phyloP scores from a whole-genome alignment of 1,284 basidiomycete genomes.

The Psilocybe mexicana region DNA sequence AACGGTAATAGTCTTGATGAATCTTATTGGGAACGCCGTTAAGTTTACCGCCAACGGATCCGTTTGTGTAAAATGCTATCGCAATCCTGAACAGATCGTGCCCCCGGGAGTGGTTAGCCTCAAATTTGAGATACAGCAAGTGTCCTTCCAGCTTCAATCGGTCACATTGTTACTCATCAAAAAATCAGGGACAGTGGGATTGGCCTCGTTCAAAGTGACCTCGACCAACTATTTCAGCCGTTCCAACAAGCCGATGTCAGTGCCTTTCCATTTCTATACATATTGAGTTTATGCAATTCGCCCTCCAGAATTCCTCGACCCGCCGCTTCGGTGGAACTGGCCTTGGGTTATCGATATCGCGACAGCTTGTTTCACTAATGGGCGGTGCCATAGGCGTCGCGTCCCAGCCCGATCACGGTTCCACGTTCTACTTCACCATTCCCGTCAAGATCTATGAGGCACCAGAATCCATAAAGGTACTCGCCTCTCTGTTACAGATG shows the following conservation, averaged over 20 bases:
- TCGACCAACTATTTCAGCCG: slow-evolving; percentile 65
- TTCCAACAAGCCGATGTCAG: slow-evolving; percentile 69
- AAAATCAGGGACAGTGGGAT: slow-evolving; percentile 63
- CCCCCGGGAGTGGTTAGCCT: slow-evolving; percentile 48
- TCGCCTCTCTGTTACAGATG: slow-evolving; percentile 1
- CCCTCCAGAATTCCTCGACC: slow-evolving; percentile 58
- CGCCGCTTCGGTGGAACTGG: slow-evolving; percentile 71
- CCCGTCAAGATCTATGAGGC: slow-evolving; percentile 59
- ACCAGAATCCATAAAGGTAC: slow-evolving; percentile 54
- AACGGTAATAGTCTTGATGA: slow-evolving; percentile 55
- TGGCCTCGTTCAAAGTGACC: slow-evolving; percentile 61
- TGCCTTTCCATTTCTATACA: neutral
- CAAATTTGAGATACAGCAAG: slow-evolving; percentile 66
- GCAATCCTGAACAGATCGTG: slow-evolving; percentile 40
- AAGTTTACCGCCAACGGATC: slow-evolving; percentile 68
- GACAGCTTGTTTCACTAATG: slow-evolving; percentile 72
- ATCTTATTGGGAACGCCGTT: slow-evolving; percentile 73
- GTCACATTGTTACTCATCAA: neutral
- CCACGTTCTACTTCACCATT: slow-evolving; percentile 70
- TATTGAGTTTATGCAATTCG: neutral
- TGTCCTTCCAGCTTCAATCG: slow-evolving; percentile 2
- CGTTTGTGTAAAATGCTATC: slow-evolving; percentile 59
- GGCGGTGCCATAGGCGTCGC: slow-evolving; percentile 68
- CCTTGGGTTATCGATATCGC: slow-evolving; percentile 70
- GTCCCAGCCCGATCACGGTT: slow-evolving; percentile 62